Base-by-base conservation (phyloP, 2,329 filamentous ascomycete species). In the Fusarium domesticum region DNA sequence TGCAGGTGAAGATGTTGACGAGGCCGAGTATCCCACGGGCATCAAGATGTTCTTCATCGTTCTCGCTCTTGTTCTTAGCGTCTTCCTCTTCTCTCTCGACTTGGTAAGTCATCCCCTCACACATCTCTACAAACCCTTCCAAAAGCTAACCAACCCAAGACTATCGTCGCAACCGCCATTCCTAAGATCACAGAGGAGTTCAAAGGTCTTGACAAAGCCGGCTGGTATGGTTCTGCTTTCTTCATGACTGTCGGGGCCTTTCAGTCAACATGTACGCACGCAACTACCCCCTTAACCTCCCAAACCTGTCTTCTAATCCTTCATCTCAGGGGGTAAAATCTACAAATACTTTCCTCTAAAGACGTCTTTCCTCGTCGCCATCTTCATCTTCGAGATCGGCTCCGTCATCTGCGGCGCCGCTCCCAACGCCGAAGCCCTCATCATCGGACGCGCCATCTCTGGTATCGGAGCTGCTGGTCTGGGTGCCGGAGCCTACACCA, bases 161-260 rank as follows among this genome's bases (percentile, higher is more conserved):
- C 75, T 12, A 80, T 80, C 43, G 71, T 80, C n/a, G 74, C 75
- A 4, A 79, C 76, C 0, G 77, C 76, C 8, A 78, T 80, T 32
- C 77, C 77, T 8, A 75, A 74, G 48, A 79, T 80, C 55, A 78
- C 77, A 1, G 71, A 70, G 50, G 70, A 76, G 32, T 76, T 77
- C 63, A 66, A 74, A 44, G 68, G 72, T 37, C 68, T 80, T 15
- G 68, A 71, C 28, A 73, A 80, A 48, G 71, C 79, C 11, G 73
- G 75, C 17, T 84, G 80, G 80, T 83, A 83, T 52, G 78, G 76
- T 2, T 70, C 75, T 14, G 75, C 75, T 33, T 80, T 74, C 53
- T 76, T 78, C 60, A 65, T 77, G 53, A 74, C 72, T 2, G 58
- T 73, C 20, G 73, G 68, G 8, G 65, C 64, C 45, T 67, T 72